Evolutionary conservation across 2,329 filamentous ascomycete species (phyloP).

Genomic region (Fusarium sambucinum): DNA sequence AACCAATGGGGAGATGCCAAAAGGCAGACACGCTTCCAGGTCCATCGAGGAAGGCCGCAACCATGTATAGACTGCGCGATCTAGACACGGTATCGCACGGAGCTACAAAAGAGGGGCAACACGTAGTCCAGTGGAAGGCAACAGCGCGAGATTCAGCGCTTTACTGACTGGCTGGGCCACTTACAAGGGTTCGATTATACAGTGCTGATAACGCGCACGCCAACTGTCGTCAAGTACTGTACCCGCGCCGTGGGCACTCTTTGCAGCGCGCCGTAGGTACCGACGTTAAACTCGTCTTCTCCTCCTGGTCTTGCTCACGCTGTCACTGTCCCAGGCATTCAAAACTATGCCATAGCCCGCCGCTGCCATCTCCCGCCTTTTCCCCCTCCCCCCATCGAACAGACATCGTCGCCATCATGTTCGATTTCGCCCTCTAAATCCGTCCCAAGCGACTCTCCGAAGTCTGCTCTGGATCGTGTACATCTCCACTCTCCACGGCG

Average conservation of each 20-base stretch:
- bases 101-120: slow-evolving; percentile 29
- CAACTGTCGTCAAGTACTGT: slow-evolving; percentile 29
- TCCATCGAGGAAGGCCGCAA: slow-evolving; percentile 35
- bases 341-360: slow-evolving; percentile 55
- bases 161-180: slow-evolving; percentile 27
- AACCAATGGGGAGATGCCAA: slow-evolving; percentile 43
- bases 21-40: slow-evolving; percentile 45
- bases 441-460: slow-evolving; percentile 64
- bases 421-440: slow-evolving; percentile 65
- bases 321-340: slow-evolving; percentile 46
- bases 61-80: slow-evolving; percentile 32
- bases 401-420: slow-evolving; percentile 64
- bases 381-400: slow-evolving; percentile 63
- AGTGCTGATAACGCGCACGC: neutral
- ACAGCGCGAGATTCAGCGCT: neutral
- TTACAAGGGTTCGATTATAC: slow-evolving; percentile 31
- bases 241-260: slow-evolving; percentile 12
- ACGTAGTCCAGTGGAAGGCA: slow-evolving; percentile 24
- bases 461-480: slow-evolving; percentile 63
- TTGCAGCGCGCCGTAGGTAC: slow-evolving; percentile 40
- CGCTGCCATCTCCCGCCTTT: slow-evolving; percentile 48
- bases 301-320: slow-evolving; percentile 40
- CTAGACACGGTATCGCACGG: slow-evolving; percentile 33
- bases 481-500: slow-evolving; percentile 56
- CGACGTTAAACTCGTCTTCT: slow-evolving; percentile 37